Evolutionary conservation across 148 eudicot genomes (phyloP), one percentile per base, ranked within the genome.

Genomic region (Selenicereus undatus): DNA sequence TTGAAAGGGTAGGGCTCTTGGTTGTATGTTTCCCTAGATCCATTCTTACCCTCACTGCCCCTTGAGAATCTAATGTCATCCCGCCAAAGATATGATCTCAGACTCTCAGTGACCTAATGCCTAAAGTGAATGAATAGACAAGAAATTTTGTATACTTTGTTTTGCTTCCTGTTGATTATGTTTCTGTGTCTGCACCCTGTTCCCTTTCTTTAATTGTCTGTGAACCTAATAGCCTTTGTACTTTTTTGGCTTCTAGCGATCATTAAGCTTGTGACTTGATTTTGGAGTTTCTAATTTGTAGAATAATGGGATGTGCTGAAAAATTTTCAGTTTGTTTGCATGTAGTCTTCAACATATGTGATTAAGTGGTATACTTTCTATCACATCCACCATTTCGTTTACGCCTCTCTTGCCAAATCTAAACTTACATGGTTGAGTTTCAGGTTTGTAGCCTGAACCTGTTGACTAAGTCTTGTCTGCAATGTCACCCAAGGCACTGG

Each of bases 401-500:
- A 26, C 11, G 2, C 18, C 11, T 56, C 29, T 80, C 39, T 21
- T 30, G 24, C 50, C 76, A 7, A 64, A 74, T 74, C 45, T 74
- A 30, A 43, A 45, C 1, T 74, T 17, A 74, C 62, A 52, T 76
- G 56, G 43, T 45, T 73, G 65, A 42, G 76, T 79, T 81, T 76
- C 81, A 84, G 89, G 83, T 79, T 76, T 83, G 35, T 74, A 83
- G 72, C 77, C 86, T 82, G 82, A 84, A 73, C 76, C 42, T 64
- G 43, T 71, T 76, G 30, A 58, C 64, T 68, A 32, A 52, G 39
- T 76, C 62, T 36, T 51, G 36, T 52, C 65, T 69, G 86, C 69
- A 86, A 96, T 96, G 99, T 84, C 93, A n/a, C 85, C 85, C 54
- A 90, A 80, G 84, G 89, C 92, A 76, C 79, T 96, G 82, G 99